Base-by-base conservation (phyloP, 345 rosid species). In the Turritis glabra region DNA sequence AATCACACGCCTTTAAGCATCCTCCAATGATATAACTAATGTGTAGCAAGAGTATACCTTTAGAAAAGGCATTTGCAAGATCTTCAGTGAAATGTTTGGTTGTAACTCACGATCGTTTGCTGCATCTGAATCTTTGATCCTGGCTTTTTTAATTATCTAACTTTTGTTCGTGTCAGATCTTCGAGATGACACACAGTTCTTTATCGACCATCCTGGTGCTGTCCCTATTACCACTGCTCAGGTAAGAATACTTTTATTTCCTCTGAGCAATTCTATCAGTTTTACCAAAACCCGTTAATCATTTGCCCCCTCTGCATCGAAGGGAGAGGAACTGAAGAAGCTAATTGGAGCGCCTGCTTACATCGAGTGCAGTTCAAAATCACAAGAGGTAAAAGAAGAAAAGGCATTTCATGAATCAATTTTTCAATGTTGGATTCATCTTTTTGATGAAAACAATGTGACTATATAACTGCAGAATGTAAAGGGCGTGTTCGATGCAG, bases 321-420 rank as follows among this genome's bases (percentile, higher is more conserved):
- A 91, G 98, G 98, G 98, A 55, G 98, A 91, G 84, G 98, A 93
- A 75, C 89, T 91, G 71, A 86, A 79, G 80, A 91, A 87, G 77
- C 90, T 82, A 76, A 89, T 93, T 12, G 88, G 79, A 52, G 88
- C 97, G 0, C 91, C 96, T 70, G 90, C 90, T 56, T 93, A 91
- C 77, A 86, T 93, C 6, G 98, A 93, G 59, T 93, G 98, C 85
- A 88, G 95, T 72, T 86, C 98, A 15, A 93, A 89, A 80, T 80
- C 97, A 12, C 98, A 93, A 86, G 91, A 89, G 97, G 98, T 91
- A 68, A 57, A 10, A 19, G 10, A 19, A 1, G 13, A 30, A 51
- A 15, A 30, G 0, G n/a, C 46, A 44, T 13, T 51, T 7, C 30
- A 33, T 33, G 26, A 5, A 7, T 41, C 52, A 52, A 33, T 48